Evolutionary conservation across 1,139 yeast genomes (phyloP).

Genomic region (Yarrowia galli): DNA sequence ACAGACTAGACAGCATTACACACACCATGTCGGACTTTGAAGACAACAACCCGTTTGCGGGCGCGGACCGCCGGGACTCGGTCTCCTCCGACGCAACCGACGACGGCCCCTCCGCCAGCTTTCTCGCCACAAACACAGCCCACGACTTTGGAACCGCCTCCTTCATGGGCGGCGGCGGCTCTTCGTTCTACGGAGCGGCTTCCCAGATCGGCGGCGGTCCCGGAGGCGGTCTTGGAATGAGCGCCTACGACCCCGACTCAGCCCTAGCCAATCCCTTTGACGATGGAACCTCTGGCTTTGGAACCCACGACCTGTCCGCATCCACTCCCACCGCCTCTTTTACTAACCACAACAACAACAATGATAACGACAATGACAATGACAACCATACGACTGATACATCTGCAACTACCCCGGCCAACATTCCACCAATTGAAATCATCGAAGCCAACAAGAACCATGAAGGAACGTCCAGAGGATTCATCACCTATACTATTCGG

Average conservation of each 20-base stretch:
- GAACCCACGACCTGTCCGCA: conserved; percentile 6
- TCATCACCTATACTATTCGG: conserved; percentile 80
- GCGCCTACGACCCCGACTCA: conserved; percentile 19
- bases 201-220: conserved; percentile 23
- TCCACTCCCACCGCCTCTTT: conserved; percentile 37
- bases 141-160: conserved; percentile 21
- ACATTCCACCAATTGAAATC: conserved; percentile 59
- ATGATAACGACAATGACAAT: conserved; percentile 41
- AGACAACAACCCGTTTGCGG: conserved; percentile 57
- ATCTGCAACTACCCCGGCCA: neutral
- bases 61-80: conserved; percentile 46
- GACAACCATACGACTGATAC: conserved; percentile 51
- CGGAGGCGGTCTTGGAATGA: conserved; percentile 17
- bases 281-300: conserved; percentile 1
- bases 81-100: conserved; percentile 15
- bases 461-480: conserved; percentile 76
- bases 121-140: conserved; percentile 17
- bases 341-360: conserved; percentile 49
- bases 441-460: conserved; percentile 79
- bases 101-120: conserved; percentile 31
- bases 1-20: too few relatives aligned
- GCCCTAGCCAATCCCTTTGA: conserved; percentile 21
- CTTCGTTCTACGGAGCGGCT: conserved; percentile 32
- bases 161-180: conserved; percentile 25
- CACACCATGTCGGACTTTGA: conserved; percentile 53